Conservation (phyloP, 225 moss, liverwort and hornwort species). For the Physcomitrellopsis africana region DNA sequence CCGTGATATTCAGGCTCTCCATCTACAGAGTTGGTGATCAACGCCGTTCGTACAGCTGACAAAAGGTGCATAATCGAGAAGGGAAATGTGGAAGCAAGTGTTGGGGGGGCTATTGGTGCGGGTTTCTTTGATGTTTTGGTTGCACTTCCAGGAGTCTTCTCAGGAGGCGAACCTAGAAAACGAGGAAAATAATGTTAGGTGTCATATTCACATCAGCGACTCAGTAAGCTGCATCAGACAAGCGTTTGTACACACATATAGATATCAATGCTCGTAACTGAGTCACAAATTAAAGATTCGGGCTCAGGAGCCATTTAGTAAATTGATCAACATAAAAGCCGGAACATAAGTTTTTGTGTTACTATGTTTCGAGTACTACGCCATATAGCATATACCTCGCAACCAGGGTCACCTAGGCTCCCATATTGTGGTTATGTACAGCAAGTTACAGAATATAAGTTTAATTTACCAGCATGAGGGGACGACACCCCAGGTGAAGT, state of each 20-base stretch:
- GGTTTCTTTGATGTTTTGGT: slow-evolving; percentile 69
- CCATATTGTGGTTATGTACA: slow-evolving; percentile 16
- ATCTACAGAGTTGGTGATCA: slow-evolving; percentile 54
- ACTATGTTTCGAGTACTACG: too few species aligned
- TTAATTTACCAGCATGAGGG: slow-evolving; percentile 57
- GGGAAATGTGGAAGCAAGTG: slow-evolving; percentile 76
- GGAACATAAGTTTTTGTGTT: background rate
- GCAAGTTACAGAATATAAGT: slow-evolving; percentile 32
- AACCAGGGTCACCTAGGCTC: slow-evolving; percentile 16
- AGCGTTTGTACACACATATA: slow-evolving; percentile 16
- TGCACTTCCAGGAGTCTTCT: slow-evolving; percentile 71
- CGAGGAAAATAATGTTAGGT: slow-evolving; percentile 1
- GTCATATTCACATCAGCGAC: slow-evolving; percentile 16
- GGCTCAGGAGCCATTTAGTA: slow-evolving; percentile 18
- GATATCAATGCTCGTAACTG: slow-evolving; percentile 15
- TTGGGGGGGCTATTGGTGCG: slow-evolving; percentile 56
- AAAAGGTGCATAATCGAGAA: slow-evolving; percentile 75
- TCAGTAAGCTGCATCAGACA: slow-evolving; percentile 11
- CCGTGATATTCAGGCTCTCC: slow-evolving; percentile 50
- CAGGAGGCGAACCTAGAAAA: slow-evolving; percentile 65
- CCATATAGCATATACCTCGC: background rate
- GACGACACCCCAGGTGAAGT: slow-evolving; percentile 66
- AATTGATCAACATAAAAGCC: background rate
- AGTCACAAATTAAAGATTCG: slow-evolving; percentile 27
- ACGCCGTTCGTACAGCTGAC: slow-evolving; percentile 73